A percentile compares a stretch with the other conserved stretches of the same genome.
phyloP scores from a whole-genome alignment of 495 filamentous ascomycete species.

The Penicillium odoratum region DNA sequence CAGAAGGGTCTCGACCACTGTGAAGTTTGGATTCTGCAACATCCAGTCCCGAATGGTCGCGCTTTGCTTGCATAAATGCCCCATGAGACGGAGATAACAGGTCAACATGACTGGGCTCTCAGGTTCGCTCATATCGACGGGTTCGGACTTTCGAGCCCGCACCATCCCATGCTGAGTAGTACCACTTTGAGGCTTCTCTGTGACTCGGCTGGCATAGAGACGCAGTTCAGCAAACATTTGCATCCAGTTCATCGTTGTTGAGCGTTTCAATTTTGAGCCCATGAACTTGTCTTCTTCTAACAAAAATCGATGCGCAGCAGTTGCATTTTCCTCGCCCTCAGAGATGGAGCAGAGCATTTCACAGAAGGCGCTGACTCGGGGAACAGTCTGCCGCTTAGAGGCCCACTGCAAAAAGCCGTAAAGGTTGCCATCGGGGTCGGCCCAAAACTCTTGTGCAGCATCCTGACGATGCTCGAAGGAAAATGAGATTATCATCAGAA shows the following conservation, averaged over 20 bases:
- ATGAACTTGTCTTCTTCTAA: conserved; percentile 77
- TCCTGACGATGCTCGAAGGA: conserved; percentile 82
- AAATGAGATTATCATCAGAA: conserved; percentile 88
- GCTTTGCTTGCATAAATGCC: conserved; percentile 72
- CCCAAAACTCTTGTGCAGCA: conserved; percentile 84
- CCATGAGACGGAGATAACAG: conserved; percentile 83
- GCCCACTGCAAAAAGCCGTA: conserved; percentile 96
- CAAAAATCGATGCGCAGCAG: conserved; percentile 81
- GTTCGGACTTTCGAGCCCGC: conserved; percentile 61
- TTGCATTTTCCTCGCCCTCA: conserved; percentile 73
- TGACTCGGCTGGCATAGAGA: conserved; percentile 68
- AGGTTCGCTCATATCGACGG: conserved; percentile 70
- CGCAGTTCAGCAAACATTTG: conserved; percentile 90
- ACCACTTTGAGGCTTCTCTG: conserved; percentile 55
- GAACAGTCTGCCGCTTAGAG: conserved; percentile 86
- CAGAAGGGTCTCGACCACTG: conserved; percentile 65
- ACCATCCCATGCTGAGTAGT: conserved; percentile 53
- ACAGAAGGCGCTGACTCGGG: conserved; percentile 90
- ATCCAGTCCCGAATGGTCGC: conserved; percentile 66
- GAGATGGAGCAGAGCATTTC: conserved; percentile 90
- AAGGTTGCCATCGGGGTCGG: conserved; percentile 82
- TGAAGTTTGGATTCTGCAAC: conserved; percentile 59
- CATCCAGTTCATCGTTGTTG: conserved; percentile 80
- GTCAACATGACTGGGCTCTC: conserved; percentile 91
- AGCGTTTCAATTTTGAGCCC: conserved; percentile 72